Evolutionary conservation across 768 basidiomycete species (phyloP), one percentile per base, ranked within the genome.

Genomic region (Leccinum disarticulatum): DNA sequence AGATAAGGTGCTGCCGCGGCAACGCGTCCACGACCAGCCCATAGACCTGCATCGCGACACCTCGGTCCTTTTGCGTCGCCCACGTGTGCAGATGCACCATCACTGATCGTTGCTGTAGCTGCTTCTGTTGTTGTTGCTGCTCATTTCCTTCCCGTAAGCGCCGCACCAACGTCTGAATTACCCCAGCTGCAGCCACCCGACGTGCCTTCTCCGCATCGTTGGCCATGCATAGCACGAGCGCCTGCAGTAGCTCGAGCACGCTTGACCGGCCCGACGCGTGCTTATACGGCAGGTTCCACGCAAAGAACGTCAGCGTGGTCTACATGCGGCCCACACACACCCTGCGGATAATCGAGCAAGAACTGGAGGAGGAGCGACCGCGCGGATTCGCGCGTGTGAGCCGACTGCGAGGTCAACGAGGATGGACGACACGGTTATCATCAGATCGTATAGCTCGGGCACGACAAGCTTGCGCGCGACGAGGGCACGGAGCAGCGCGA

Each of bases 341-440:
- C 95, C 73, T 98, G 96, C 3, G 96, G 96, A 69, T 98, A 99
- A 66, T 99, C 96, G 10, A 98, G 84, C 52, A 98, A 78, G 81
- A 99, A 99, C 68, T 95, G 93, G 41, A 98, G 84, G 27, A 96
- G 80, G 31, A 94, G 84, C 49, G 88, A 86, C 19, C 97, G 88
- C 61, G 93, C 97, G 9, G 91, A 84, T 70, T 97, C 95, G 70
- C 95, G 95, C 7, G 96, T 93, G 65, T 91, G 88, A 0, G 86
- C 73, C 3, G 95, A 94, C 73, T 98, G 96, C 64, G 84, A 95
- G 13, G 94, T 95, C 43, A 99, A 22, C 93, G 81, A 97, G 87
- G 65, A 96, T 85, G 64, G 94, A 88, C 3, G 93, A 87, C 22
- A 98, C 87, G 59, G 87, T 87, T 61, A 93, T 92, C 95, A 99